These are phyloP conservation scores for Xylaria sp. DNA, from an alignment of 2,329 filamentous ascomycete species.

Conservation along the genomic window DNA sequence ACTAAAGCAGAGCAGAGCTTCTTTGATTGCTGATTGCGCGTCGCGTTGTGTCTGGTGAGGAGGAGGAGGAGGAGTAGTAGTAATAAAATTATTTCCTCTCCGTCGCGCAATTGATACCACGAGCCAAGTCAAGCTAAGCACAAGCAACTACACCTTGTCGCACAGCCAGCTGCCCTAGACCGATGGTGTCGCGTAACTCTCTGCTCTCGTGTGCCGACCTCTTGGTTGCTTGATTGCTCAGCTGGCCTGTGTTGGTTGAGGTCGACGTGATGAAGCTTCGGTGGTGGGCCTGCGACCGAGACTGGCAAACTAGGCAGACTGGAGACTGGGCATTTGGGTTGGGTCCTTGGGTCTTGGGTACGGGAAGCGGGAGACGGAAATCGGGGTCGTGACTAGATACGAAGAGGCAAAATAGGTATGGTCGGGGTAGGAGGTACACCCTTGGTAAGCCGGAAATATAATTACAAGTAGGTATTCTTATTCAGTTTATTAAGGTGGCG, in stretches of 20 bases:
- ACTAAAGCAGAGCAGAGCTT: conserved; percentile 4
- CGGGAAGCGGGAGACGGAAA: conserved; percentile 15
- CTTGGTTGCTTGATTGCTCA: background rate
- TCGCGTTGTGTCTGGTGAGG: conserved; percentile 1
- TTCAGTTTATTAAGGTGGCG: conserved; percentile 35
- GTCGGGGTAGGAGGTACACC: background rate
- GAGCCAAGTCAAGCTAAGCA: conserved; percentile 1
- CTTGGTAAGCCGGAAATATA: conserved; percentile 19
- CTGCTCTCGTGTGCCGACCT: conserved; percentile 3
- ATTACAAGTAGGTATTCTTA: conserved; percentile 8
- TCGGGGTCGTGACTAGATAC: conserved; percentile 18
- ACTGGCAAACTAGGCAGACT: background rate
- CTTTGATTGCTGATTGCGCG: conserved; percentile 10
- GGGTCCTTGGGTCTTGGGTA: background rate
- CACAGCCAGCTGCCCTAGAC: conserved; percentile 17
- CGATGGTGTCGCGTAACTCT: conserved; percentile 28
- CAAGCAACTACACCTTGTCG: conserved; percentile 15
- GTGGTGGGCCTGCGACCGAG: background rate
- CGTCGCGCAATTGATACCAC: conserved; percentile 29
- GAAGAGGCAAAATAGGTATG: conserved; percentile 24
- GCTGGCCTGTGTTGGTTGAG: background rate
- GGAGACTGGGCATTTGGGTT: background rate
- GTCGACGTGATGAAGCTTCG: conserved; percentile 19
- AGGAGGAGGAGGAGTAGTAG: no score
- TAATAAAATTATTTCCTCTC: background rate